Base-by-base conservation (phyloP, 2,329 filamentous ascomycete species). In the Canariomyces notabilis region DNA sequence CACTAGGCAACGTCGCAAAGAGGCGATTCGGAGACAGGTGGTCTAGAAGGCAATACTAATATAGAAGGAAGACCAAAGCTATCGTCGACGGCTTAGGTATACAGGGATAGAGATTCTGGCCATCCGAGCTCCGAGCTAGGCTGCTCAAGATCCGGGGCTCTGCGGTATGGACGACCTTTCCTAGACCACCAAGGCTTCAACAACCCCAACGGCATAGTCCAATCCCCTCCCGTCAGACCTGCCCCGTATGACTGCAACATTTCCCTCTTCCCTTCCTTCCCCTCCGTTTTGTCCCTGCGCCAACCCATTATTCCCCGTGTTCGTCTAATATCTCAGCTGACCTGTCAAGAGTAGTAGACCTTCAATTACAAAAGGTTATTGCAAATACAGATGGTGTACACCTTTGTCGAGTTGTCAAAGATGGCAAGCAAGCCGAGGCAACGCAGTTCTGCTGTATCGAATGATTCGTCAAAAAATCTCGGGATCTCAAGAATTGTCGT, bases 181-280 rank as follows among this genome's bases (percentile, higher is more conserved):
- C 57, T 57, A 56, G 51, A 56, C 53, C 53, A 48, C 52, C 53
- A 52, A 51, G 53, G 49, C 43, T 51, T 53, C 44, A 53, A 52
- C 49, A 48, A 50, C 51, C 46, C 45, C 49, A 41, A 39, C 19
- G 52, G 50, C 54, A 52, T 55, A 58, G 56, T 51, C 57, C 54
- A 59, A 55, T 48, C 52, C 44, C 49, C 43, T 46, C 35, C 36
- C 39, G 44, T 43, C 45, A 35, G 42, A 42, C 47, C 23, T 31
- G 22, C 12, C 23, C 44, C 37, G 44, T 43, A 31, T 35, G n/a
- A n/a, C 42, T 45, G 42, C 31, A 16, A 12, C 14, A 18, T 37
- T 21, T 46, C 21, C 7, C 16, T 39, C 44, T 32, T 35, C 15
- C n/a, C 14, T n/a, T 31, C 22, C 21, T 42, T 8, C 6, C n/a